Base-by-base conservation (phyloP, 345 rosid species). In the Arabidopsis arenosa region DNA sequence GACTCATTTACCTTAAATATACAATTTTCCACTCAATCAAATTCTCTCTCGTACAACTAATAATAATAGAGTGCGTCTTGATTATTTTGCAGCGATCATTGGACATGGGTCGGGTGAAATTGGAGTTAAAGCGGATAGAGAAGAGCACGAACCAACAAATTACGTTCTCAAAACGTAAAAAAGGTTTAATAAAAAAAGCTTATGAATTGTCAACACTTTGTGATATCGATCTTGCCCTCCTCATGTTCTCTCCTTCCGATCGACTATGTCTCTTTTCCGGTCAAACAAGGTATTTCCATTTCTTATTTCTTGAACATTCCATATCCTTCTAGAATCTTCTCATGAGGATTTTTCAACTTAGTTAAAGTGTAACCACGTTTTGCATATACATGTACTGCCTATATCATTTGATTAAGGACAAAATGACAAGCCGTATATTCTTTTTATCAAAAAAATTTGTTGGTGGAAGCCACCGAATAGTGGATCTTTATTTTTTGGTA, bases 161-260 rank as follows among this genome's bases (percentile, higher is more conserved):
- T 40, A 85, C 91, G 44, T 86, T 84, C 70, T 89, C 85, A 7
- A 83, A 80, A 75, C 79, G 87, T 51, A 72, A 88, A 80, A 87
- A 81, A 62, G 89, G 89, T 6, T 63, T 87, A 21, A 53, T 87
- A 61, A 85, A 87, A 59, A 87, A 85, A 73, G 91, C 89, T 14
- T 84, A 85, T 72, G 91, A 87, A 66, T 82, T 87, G 58, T 82
- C 89, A 36, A 83, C 85, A 58, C 84, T 88, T 12, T 85, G 90
- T 63, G 90, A 84, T 61, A 83, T 86, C 65, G 90, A 85, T 76
- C 81, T 86, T 10, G 93, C 89, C 66, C 86, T 88, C 12, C 52
- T 88, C 77, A 81, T 85, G 87, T 88, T 88, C 72, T 85, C 89
- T 9, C 89, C 93, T 5, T 86, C 90, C 28, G 86, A 85, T 70